Conservation (phyloP, 2,329 filamentous ascomycete genomes). For the Colletotrichum somersetense region DNA sequence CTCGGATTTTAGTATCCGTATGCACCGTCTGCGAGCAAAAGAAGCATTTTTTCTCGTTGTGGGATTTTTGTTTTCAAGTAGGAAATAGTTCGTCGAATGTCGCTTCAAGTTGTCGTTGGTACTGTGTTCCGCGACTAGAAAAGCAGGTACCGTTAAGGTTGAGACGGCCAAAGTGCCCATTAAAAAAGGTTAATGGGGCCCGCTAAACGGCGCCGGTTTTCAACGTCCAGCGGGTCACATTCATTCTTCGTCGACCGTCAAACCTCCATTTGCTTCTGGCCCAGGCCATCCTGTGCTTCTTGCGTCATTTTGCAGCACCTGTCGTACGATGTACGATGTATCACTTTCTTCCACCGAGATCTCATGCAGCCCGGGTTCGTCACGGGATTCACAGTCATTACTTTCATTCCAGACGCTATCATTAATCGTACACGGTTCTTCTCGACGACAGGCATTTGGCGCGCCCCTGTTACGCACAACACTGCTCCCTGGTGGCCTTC, state of each 20-base stretch:
- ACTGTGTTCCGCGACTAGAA: neutral
- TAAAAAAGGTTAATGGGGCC: conserved; percentile 20
- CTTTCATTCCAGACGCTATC: neutral
- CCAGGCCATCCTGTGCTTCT: neutral
- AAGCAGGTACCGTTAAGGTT: neutral
- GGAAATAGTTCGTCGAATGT: neutral
- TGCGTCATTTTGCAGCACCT: neutral
- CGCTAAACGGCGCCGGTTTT: conserved; percentile 6
- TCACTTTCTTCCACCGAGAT: neutral
- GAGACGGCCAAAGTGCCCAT: conserved; percentile 7
- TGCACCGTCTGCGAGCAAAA: neutral
- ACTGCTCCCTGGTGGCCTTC: conserved; percentile 24
- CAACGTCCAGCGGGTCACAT: neutral
- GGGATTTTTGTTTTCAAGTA: neutral
- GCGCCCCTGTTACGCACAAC: neutral
- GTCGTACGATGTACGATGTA: neutral
- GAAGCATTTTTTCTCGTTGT: neutral
- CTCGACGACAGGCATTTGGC: neutral
- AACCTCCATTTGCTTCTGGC: neutral
- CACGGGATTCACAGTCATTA: neutral
- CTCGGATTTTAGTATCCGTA: neutral
- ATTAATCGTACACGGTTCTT: neutral
- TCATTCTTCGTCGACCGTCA: neutral
- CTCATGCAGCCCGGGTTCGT: neutral
- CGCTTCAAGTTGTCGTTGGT: neutral